Conservation (phyloP, 768 basidiomycete species). For the Termitomyces sp. region DNA sequence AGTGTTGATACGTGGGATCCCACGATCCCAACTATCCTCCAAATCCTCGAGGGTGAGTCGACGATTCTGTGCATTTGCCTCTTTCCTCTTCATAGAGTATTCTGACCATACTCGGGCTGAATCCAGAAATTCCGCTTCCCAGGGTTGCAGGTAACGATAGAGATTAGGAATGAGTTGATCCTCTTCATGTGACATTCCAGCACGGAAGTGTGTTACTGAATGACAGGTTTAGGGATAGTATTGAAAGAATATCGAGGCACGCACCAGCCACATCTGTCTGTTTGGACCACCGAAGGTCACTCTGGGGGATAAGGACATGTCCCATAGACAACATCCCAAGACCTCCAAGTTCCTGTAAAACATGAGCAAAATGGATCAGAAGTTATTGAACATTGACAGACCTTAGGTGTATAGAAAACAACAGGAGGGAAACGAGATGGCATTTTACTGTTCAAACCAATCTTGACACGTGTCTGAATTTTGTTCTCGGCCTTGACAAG, state of each 20-base stretch:
- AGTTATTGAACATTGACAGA: slow-evolving; percentile 17
- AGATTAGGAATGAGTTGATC: slow-evolving; percentile 95
- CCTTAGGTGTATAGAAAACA: slow-evolving; percentile 94
- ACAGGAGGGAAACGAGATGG: slow-evolving; percentile 97
- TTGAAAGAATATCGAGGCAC: slow-evolving; percentile 8
- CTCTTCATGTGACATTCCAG: slow-evolving; percentile 96
- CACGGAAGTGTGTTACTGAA: slow-evolving; percentile 94
- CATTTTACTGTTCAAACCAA: slow-evolving; percentile 99
- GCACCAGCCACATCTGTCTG: slow-evolving; percentile 92
- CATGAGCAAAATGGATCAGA: background rate
- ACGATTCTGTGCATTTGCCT: slow-evolving; percentile 98
- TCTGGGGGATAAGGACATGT: slow-evolving; percentile 96
- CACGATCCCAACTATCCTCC: slow-evolving; percentile 98
- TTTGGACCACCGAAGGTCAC: slow-evolving; percentile 95
- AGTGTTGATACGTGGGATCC: slow-evolving; percentile 98
- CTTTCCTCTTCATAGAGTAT: slow-evolving; percentile 99
- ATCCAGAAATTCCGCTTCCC: slow-evolving; percentile 97
- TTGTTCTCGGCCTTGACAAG: slow-evolving; percentile 99
- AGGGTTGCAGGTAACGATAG: slow-evolving; percentile 94
- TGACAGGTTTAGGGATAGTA: background rate
- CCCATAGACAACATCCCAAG: slow-evolving; percentile 99
- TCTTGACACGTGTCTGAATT: slow-evolving; percentile 99
- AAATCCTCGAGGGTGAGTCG: slow-evolving; percentile 95
- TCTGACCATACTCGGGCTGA: slow-evolving; percentile 99
- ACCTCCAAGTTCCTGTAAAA: slow-evolving; percentile 80